Percentiles rank a stretch among this genome's conserved stretches.
Evolutionary conservation across 2,329 filamentous ascomycete genomes (phyloP).

Genomic region (Byssothecium circinans): DNA sequence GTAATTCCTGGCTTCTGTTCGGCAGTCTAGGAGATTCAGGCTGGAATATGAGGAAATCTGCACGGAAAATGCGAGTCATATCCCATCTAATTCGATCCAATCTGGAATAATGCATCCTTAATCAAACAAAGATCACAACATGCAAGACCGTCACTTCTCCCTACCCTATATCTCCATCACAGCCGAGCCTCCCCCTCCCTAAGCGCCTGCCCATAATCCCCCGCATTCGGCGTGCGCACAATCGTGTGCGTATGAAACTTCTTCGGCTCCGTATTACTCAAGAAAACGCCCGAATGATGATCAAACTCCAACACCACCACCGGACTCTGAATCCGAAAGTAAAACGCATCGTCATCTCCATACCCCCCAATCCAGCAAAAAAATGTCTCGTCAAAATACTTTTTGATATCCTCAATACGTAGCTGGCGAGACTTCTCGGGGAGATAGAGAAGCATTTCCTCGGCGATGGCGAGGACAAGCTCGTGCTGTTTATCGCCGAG

Average conservation of each 20-base stretch:
- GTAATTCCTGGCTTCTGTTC: too few relatives aligned
- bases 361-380: constrained; percentile 78
- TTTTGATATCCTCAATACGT: constrained; percentile 58
- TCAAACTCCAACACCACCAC: constrained; percentile 77
- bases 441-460: constrained; percentile 70
- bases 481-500: constrained; percentile 54
- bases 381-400: constrained; percentile 69
- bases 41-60: too few relatives aligned
- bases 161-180: too few relatives aligned
- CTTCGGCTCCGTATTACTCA: constrained; percentile 71
- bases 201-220: constrained; percentile 70
- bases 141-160: too few relatives aligned
- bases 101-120: too few relatives aligned
- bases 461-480: constrained; percentile 60
- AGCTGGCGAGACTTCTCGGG: constrained; percentile 58
- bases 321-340: constrained; percentile 76
- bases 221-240: constrained; percentile 70
- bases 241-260: constrained; percentile 81
- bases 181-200: constrained; percentile 29
- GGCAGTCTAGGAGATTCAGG: too few relatives aligned
- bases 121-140: too few relatives aligned
- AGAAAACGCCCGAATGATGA: constrained; percentile 76
- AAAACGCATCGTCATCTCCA: constrained; percentile 69
- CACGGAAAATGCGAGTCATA: too few relatives aligned
- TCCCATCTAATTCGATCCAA: too few relatives aligned